Conservation (phyloP, 805 yeast genomes). For the Nakazawaea ishiwadae region DNA sequence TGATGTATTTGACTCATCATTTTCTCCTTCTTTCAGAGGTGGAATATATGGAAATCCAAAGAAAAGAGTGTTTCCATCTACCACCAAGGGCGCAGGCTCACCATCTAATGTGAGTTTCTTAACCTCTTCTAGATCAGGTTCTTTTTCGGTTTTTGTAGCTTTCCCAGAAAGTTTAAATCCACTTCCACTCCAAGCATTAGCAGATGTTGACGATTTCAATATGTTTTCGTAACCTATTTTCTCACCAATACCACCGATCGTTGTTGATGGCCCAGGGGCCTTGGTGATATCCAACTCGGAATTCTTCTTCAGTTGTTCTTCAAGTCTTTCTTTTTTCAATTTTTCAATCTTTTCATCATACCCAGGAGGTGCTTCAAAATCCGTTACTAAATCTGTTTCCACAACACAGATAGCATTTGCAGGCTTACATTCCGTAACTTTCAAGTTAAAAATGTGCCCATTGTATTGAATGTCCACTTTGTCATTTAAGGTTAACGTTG, state of each 20-base stretch:
- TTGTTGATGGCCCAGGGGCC: constrained; percentile 28
- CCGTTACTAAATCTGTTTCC: constrained; percentile 95
- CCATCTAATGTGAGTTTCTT: constrained; percentile 49
- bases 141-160: constrained; percentile 20
- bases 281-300: constrained; percentile 37
- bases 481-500: constrained; percentile 82
- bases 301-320: constrained; percentile 15
- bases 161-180: constrained; percentile 75
- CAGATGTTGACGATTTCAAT: too few species aligned
- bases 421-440: constrained; percentile 85
- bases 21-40: constrained; percentile 33
- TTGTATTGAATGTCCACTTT: constrained; percentile 83
- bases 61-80: constrained; percentile 85
- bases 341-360: constrained; percentile 51
- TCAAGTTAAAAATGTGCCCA: constrained; percentile 69
- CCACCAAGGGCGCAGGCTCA: constrained; percentile 62
- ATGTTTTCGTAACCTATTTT: constrained; percentile 61
- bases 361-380: constrained; percentile 98
- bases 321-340: constrained; percentile 17
- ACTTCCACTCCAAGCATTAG: constrained; percentile 43
- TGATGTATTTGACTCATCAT: constrained; percentile 21
- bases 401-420: constrained; percentile 86
- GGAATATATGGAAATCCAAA: constrained; percentile 84
- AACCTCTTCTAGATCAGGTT: constrained; percentile 25
- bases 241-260: constrained; percentile 40